Percentiles rank a stretch among this genome's conserved stretches.
Conservation (phyloP, 805 yeast species). For the Teunomyces tritomae region DNA sequence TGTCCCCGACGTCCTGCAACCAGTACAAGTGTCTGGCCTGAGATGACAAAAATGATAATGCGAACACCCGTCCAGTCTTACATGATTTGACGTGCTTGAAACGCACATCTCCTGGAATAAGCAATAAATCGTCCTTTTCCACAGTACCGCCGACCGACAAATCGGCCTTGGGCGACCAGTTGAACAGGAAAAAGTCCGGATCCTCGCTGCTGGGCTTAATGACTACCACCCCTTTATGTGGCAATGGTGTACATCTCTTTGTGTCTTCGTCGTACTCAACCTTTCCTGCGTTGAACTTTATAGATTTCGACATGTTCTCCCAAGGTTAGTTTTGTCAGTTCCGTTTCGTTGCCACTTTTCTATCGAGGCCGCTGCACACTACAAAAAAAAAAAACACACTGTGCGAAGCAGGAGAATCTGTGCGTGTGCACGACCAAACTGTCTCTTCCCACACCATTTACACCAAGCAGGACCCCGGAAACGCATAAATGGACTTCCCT, state of each 20-base stretch:
- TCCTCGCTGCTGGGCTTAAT: slow-evolving; percentile 66
- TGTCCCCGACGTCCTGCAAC: slow-evolving; percentile 75
- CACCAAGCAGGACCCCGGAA: not conserved
- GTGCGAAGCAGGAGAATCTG: not conserved
- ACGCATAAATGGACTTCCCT: slow-evolving; percentile 49
- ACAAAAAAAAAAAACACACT: not conserved
- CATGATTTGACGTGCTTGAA: slow-evolving; percentile 71
- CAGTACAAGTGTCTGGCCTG: slow-evolving; percentile 63
- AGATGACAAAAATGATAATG: slow-evolving; percentile 59
- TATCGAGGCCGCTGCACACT: not conserved
- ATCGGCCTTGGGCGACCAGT: slow-evolving; percentile 67
- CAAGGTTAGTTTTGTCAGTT: not conserved
- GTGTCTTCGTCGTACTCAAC: slow-evolving; percentile 63
- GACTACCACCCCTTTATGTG: slow-evolving; percentile 63
- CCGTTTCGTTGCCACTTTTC: slow-evolving; percentile 2
- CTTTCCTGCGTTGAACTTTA: slow-evolving; percentile 74
- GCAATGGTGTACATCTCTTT: slow-evolving; percentile 65
- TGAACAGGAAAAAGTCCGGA: slow-evolving; percentile 65
- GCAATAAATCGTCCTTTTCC: slow-evolving; percentile 60
- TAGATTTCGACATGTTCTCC: slow-evolving; percentile 18
- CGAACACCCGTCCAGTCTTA: slow-evolving; percentile 73
- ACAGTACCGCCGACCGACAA: slow-evolving; percentile 35
- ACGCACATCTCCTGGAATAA: slow-evolving; percentile 83
- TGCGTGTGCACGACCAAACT: slow-evolving; percentile 5
- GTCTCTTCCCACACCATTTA: not conserved